A percentile compares a stretch with the other conserved stretches of the same genome.
These are phyloP conservation scores for Podaxis rugospora DNA, from an alignment of 768 basidiomycete species.

Conservation along the genomic window DNA sequence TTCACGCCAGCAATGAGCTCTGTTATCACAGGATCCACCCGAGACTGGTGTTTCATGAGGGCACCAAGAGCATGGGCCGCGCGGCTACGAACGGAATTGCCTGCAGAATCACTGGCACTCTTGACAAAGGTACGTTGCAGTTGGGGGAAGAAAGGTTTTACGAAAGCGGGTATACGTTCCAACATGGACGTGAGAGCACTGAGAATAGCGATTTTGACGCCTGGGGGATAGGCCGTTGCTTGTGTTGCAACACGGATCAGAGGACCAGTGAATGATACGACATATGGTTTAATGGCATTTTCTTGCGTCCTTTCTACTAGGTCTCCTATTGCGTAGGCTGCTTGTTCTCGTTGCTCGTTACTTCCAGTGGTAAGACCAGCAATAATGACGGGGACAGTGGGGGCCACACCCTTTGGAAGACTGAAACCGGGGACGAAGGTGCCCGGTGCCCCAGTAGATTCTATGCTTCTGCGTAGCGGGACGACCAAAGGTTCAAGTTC, in stretches of 20 bases:
- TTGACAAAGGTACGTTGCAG: conserved; percentile 96
- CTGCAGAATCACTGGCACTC: conserved; percentile 77
- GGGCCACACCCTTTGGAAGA: conserved; percentile 76
- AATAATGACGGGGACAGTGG: conserved; percentile 82
- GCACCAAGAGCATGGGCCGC: conserved; percentile 84
- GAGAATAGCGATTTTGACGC: conserved; percentile 90
- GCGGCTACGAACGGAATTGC: conserved; percentile 71
- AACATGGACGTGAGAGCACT: conserved; percentile 83
- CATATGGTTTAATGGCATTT: conserved; percentile 86
- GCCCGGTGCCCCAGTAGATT: conserved; percentile 77
- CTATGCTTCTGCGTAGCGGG: conserved; percentile 83
- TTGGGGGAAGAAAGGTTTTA: conserved; percentile 98
- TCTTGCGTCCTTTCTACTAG: conserved; percentile 85
- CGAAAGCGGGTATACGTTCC: conserved; percentile 78
- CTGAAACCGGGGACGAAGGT: conserved; percentile 81
- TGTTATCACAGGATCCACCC: conserved; percentile 92
- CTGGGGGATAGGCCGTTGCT: conserved; percentile 84
- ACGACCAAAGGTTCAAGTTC: conserved; percentile 90
- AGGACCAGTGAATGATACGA: conserved; percentile 92
- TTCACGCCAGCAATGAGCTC: conserved; percentile 68
- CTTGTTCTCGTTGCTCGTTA: conserved; percentile 93
- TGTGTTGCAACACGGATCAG: conserved; percentile 94
- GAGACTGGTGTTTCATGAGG: conserved; percentile 85
- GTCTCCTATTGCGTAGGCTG: conserved; percentile 95
- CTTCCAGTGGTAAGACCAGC: conserved; percentile 92